Percentiles rank a stretch among this genome's conserved stretches.
These are phyloP conservation scores for Alternaria sp. DNA, from an alignment of 2,329 filamentous ascomycete species.

Conservation along the genomic window DNA sequence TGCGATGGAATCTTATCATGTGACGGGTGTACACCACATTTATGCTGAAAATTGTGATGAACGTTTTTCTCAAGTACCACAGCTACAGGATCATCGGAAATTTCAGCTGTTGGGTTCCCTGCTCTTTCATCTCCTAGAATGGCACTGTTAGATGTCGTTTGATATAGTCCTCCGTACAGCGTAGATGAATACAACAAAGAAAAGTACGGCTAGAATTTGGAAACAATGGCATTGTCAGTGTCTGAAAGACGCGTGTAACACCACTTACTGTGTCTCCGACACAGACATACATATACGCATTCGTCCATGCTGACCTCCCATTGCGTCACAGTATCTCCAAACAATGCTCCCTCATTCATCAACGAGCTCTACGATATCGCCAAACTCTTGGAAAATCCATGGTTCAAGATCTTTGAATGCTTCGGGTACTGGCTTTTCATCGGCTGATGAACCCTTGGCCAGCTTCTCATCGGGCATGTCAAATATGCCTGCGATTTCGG, in stretches of 20 bases:
- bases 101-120: not conserved
- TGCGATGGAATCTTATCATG: not conserved
- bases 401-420: constrained; percentile 47
- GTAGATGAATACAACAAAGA: not conserved
- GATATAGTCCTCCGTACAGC: not conserved
- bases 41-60: not conserved
- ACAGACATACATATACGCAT: not conserved
- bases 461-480: not conserved
- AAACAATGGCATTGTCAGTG: not conserved
- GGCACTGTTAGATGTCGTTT: not conserved
- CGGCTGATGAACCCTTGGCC: not conserved
- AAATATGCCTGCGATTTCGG: not conserved
- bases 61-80: not conserved
- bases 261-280: not conserved
- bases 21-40: not conserved
- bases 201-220: not conserved
- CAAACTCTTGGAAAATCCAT: constrained; percentile 53
- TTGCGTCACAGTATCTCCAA: too few relatives aligned
- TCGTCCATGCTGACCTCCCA: not conserved
- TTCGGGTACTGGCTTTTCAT: constrained; percentile 25
- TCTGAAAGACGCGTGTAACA: too few relatives aligned
- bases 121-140: not conserved
- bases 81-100: not conserved
- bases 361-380: constrained; percentile 51
- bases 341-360: constrained; percentile 22